phyloP scores from a whole-genome alignment of 768 basidiomycete genomes.

The Suillus fuscotomentosus region DNA sequence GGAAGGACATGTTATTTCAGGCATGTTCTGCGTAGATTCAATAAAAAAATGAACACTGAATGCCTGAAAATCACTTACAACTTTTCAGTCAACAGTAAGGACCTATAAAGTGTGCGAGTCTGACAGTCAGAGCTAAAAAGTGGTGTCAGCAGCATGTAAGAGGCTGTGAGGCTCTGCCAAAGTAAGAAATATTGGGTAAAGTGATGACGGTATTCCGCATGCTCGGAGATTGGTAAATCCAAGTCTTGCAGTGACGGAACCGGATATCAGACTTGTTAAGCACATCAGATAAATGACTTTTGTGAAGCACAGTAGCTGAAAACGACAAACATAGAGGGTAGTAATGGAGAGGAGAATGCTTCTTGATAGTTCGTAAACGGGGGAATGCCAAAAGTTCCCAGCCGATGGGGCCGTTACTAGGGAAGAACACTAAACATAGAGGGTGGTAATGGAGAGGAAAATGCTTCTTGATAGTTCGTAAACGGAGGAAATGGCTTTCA shows the following conservation, averaged over 20 bases:
- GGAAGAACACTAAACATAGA: too few relatives aligned
- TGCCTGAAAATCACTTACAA: background rate
- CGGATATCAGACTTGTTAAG: constrained; percentile 91
- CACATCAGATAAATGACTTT: constrained; percentile 62
- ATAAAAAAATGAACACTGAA: background rate
- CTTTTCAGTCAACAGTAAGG: background rate
- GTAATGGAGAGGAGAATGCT: too few relatives aligned
- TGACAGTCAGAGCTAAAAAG: background rate
- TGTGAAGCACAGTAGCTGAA: constrained; percentile 66
- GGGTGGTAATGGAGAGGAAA: too few relatives aligned
- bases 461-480: background rate
- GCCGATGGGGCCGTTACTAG: too few relatives aligned
- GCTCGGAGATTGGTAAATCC: constrained; percentile 44
- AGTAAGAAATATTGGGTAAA: background rate
- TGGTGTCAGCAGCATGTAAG: background rate
- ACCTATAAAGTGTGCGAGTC: background rate
- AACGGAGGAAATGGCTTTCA: too few relatives aligned
- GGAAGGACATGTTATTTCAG: too few relatives aligned
- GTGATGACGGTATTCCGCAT: background rate
- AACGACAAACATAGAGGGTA: background rate
- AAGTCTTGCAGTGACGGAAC: constrained; percentile 92
- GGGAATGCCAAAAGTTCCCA: too few relatives aligned
- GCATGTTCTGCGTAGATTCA: too few relatives aligned
- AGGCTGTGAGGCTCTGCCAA: background rate
- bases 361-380: too few relatives aligned